Percentiles rank a stretch among this genome's conserved stretches.
Conservation (phyloP, 164 flowering plant species). For the Vitis amurensis region DNA sequence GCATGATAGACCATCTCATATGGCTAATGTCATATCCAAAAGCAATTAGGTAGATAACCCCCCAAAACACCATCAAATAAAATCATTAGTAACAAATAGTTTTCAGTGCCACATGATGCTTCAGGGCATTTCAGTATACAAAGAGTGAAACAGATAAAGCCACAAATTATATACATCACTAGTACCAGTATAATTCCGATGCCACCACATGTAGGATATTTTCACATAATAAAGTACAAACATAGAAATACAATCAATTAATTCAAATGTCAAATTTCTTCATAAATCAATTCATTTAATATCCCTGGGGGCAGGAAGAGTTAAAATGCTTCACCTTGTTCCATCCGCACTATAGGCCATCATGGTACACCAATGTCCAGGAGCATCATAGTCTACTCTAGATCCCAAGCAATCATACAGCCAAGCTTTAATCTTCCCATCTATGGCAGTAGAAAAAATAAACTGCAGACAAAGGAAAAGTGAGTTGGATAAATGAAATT, state of each 20-base stretch:
- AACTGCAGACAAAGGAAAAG: conserved; percentile 33
- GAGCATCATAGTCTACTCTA: conserved; percentile 60
- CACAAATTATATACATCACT: no score
- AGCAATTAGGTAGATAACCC: no score
- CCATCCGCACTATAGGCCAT: conserved; percentile 69
- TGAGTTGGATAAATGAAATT: conserved; percentile 1
- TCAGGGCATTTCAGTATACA: no score
- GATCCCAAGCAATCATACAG: conserved; percentile 52
- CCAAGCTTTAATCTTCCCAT: conserved; percentile 70
- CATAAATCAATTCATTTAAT: background rate
- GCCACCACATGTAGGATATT: no score
- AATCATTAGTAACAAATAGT: no score
- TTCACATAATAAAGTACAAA: no score
- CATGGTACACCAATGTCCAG: conserved; percentile 48
- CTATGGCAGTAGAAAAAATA: conserved; percentile 55
- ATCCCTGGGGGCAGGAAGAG: background rate
- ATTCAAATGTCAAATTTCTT: no score
- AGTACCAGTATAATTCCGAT: no score
- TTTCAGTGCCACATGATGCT: no score
- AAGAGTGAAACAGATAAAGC: no score
- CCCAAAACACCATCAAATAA: no score
- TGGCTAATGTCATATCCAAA: background rate
- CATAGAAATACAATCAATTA: no score
- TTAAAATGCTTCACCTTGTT: conserved; percentile 30
- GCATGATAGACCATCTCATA: background rate